phyloP scores from a whole-genome alignment of 2,329 filamentous ascomycete genomes.

The Triangularia verruculosa region DNA sequence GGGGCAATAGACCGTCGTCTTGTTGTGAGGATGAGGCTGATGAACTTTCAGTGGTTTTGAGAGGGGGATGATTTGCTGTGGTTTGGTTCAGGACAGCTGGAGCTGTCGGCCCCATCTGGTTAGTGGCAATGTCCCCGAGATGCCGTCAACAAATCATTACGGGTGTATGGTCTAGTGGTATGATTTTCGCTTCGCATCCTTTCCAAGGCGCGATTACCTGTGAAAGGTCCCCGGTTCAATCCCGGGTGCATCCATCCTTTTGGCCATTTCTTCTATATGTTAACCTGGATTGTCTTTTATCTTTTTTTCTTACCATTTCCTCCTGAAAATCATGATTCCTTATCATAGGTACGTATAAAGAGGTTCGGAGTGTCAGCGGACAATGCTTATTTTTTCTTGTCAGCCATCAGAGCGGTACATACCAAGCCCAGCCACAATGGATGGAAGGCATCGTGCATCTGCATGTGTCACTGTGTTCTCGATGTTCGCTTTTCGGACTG shows the following conservation, averaged over 20 bases:
- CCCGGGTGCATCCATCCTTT: neutral
- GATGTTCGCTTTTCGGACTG: neutral
- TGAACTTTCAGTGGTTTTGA: neutral
- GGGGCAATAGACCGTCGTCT: neutral
- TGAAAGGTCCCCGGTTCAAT: neutral
- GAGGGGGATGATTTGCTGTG: neutral
- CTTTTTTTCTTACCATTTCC: too few species aligned
- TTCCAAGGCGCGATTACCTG: neutral
- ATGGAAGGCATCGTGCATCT: neutral
- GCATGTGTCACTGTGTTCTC: neutral
- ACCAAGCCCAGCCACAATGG: neutral
- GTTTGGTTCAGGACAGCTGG: neutral
- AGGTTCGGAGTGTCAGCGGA: neutral
- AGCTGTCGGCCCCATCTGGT: neutral
- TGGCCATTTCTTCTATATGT: too few species aligned
- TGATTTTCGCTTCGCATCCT: slow-evolving; percentile 1
- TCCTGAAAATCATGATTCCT: too few species aligned
- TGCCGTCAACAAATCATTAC: neutral
- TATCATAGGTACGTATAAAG: neutral
- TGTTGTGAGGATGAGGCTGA: neutral
- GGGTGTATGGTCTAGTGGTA: neutral
- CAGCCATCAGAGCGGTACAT: neutral
- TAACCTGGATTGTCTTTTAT: too few species aligned
- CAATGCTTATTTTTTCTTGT: neutral
- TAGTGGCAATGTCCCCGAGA: neutral